Conservation (phyloP, 768 basidiomycete genomes). For the Phlebiopsis gigantea region DNA sequence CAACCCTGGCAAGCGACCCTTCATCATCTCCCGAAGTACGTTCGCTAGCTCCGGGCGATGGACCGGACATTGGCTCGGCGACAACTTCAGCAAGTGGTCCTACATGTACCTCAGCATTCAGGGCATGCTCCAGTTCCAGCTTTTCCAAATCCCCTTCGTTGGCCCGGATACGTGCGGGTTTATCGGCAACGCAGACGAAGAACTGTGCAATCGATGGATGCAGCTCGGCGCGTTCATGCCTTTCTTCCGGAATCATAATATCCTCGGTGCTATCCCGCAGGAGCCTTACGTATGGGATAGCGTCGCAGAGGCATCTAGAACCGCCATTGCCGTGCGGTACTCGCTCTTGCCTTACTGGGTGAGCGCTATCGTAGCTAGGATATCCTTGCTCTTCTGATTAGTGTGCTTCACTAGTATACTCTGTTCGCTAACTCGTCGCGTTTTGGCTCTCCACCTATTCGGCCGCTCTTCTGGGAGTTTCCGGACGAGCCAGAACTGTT, state of each 20-base stretch:
- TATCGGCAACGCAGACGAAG: constrained; percentile 68
- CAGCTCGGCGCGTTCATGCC: constrained; percentile 75
- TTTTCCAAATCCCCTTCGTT: constrained; percentile 80
- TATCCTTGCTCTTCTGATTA: neutral
- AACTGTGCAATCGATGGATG: constrained; percentile 83
- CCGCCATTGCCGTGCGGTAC: constrained; percentile 67
- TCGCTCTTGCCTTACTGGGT: constrained; percentile 77
- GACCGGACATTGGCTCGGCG: constrained; percentile 76
- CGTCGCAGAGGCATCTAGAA: constrained; percentile 70
- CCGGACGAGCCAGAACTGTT: constrained; percentile 63
- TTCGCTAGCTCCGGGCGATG: constrained; percentile 64
- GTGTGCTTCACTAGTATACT: constrained; percentile 48
- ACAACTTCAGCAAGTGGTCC: constrained; percentile 72
- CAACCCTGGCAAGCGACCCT: constrained; percentile 57
- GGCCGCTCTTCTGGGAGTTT: constrained; percentile 77
- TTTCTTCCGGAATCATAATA: constrained; percentile 79
- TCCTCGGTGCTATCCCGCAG: constrained; percentile 57
- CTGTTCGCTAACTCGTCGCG: constrained; percentile 66
- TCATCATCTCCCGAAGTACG: constrained; percentile 65
- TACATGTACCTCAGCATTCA: constrained; percentile 69
- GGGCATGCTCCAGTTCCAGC: constrained; percentile 81
- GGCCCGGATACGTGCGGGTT: constrained; percentile 77
- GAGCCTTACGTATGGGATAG: constrained; percentile 81
- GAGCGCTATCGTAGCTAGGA: constrained; percentile 17
- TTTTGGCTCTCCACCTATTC: constrained; percentile 62